A percentile compares a stretch with the other conserved stretches of the same genome.
Evolutionary conservation across 2,329 filamentous ascomycete genomes (phyloP).

Genomic region (Exophiala sideris): DNA sequence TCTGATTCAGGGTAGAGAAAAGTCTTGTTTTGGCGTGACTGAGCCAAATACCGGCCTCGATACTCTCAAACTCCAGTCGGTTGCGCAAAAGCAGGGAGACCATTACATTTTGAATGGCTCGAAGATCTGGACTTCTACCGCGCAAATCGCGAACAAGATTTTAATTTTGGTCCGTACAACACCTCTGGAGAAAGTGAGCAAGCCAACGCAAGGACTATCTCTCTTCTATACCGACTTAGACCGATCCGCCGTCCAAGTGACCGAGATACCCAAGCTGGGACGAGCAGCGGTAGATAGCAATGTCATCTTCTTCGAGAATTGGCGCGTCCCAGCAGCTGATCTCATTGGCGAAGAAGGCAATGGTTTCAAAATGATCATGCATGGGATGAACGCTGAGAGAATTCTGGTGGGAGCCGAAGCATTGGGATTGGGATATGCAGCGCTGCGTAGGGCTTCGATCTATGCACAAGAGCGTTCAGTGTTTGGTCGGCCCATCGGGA

Average conservation of each 20-base stretch:
- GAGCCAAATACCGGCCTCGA: constrained; percentile 46
- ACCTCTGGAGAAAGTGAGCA: constrained; percentile 41
- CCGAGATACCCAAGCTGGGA: constrained; percentile 47
- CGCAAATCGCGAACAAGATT: constrained; percentile 44
- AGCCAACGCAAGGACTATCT: constrained; percentile 42
- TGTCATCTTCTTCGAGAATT: constrained; percentile 44
- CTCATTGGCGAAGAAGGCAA: constrained; percentile 43
- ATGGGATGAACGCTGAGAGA: constrained; percentile 40
- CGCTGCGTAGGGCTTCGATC: constrained; percentile 40
- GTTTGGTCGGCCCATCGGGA: constrained; percentile 56
- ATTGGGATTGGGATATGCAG: constrained; percentile 45
- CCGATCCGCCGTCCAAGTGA: constrained; percentile 36
- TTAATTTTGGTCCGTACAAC: constrained; percentile 43
- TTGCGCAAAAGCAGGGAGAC: constrained; percentile 32
- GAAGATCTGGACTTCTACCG: constrained; percentile 48
- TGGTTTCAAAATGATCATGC: constrained; percentile 45
- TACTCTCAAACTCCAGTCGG: constrained; percentile 40
- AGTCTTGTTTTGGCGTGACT: constrained; percentile 44
- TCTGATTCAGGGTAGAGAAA: constrained; percentile 40
- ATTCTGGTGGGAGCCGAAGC: constrained; percentile 40
- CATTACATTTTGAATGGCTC: constrained; percentile 39
- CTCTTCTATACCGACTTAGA: constrained; percentile 47
- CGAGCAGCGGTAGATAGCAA: constrained; percentile 46
- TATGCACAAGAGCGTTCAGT: constrained; percentile 52
- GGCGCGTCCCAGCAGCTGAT: constrained; percentile 39